Evolutionary conservation across 1,284 basidiomycete species (phyloP).

Genomic region (Ceratobasidium sp.): DNA sequence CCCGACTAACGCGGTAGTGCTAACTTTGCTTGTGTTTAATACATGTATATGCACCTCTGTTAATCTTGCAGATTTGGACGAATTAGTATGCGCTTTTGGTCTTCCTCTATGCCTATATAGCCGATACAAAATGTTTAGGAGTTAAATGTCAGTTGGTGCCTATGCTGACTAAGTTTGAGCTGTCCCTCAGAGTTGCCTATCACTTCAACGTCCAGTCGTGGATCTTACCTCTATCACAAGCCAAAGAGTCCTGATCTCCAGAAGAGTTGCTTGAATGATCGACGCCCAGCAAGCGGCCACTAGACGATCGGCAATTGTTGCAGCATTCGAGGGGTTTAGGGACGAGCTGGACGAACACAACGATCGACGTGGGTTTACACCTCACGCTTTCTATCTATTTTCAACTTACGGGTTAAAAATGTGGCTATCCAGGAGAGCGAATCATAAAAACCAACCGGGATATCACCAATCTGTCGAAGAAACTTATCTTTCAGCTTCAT

Average conservation of each 20-base stretch:
- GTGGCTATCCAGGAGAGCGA: constrained; percentile 61
- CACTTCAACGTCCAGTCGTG: no score
- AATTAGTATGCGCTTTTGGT: not conserved
- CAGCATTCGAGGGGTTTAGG: constrained; percentile 69
- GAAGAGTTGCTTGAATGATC: not conserved
- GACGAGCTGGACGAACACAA: constrained; percentile 77
- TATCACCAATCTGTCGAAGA: constrained; percentile 93
- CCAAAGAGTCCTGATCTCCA: not conserved
- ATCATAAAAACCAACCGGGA: constrained; percentile 85
- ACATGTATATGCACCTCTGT: constrained; percentile 24
- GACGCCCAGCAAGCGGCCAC: constrained; percentile 7
- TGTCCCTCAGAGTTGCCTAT: not conserved
- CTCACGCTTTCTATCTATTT: not conserved
- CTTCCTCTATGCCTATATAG: not conserved
- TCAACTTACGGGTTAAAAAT: constrained; percentile 24
- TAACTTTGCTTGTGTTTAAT: constrained; percentile 26
- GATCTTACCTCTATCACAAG: no score
- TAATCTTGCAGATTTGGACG: not conserved
- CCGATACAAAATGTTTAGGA: no score
- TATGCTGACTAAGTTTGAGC: not conserved
- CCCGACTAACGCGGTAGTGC: not conserved
- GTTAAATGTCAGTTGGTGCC: no score
- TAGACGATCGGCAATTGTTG: constrained; percentile 45
- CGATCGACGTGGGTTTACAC: constrained; percentile 62
- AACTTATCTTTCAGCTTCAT: constrained; percentile 93